phyloP scores from a whole-genome alignment of 192 early-diverging fungal species.

The Gaertneriomyces semiglobifer region DNA sequence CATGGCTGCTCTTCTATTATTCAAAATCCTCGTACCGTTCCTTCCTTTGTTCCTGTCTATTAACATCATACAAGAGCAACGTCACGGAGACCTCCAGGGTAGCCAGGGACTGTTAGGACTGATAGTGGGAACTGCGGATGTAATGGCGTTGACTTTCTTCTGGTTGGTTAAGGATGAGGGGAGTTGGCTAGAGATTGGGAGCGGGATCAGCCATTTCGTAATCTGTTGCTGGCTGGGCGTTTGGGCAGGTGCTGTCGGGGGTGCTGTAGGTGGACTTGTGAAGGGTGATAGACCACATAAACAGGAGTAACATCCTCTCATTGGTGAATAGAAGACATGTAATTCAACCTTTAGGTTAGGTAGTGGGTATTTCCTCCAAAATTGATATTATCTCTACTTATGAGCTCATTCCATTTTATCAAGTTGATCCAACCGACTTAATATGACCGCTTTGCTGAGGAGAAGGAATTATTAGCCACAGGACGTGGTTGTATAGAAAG shows the following conservation, averaged over 20 bases:
- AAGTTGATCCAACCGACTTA: constrained; percentile 48
- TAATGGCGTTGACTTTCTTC: constrained; percentile 96
- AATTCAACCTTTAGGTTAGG: constrained; percentile 45
- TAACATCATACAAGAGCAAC: no score
- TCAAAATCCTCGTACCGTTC: constrained; percentile 94
- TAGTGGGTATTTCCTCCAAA: no score
- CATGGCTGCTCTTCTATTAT: constrained; percentile 78
- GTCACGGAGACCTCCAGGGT: constrained; percentile 55
- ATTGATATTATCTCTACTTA: constrained; percentile 22
- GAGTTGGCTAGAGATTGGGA: constrained; percentile 95
- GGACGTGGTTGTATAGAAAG: neutral
- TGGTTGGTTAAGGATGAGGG: constrained; percentile 89
- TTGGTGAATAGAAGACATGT: constrained; percentile 47
- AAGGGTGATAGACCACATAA: no score
- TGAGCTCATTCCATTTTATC: constrained; percentile 49
- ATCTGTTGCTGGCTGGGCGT: constrained; percentile 49
- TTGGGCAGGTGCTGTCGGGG: constrained; percentile 69
- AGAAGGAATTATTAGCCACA: neutral
- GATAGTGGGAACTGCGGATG: constrained; percentile 82
- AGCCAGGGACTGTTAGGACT: constrained; percentile 75
- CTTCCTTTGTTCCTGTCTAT: constrained; percentile 49
- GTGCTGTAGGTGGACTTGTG: no score
- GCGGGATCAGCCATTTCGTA: constrained; percentile 92
- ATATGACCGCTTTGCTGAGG: constrained; percentile 45
- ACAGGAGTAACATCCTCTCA: no score